These are phyloP conservation scores for Beauveria sp. DNA, from an alignment of 2,329 filamentous ascomycete species.

Conservation along the genomic window DNA sequence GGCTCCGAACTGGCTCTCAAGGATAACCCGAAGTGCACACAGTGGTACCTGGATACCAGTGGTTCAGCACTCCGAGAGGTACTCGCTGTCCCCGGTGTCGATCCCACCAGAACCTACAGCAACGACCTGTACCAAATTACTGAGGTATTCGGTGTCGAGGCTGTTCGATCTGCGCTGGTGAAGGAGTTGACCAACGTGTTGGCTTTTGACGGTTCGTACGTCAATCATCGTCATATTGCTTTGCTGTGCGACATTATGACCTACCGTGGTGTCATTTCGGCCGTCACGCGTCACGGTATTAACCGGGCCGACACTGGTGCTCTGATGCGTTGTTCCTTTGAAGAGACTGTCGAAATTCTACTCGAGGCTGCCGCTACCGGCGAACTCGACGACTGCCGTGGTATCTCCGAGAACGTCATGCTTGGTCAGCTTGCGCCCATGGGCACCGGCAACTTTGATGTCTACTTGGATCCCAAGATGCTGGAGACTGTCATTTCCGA, in stretches of 20 bases:
- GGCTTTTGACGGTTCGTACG: slow-evolving; percentile 97
- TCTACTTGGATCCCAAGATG: slow-evolving; percentile 90
- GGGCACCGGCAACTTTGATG: slow-evolving; percentile 93
- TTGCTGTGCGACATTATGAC: slow-evolving; percentile 98
- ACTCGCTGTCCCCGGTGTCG: slow-evolving; percentile 79
- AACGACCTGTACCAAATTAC: slow-evolving; percentile 96
- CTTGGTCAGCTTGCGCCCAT: slow-evolving; percentile 94
- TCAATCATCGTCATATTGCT: slow-evolving; percentile 96
- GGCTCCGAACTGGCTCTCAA: slow-evolving; percentile 70
- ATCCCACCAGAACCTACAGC: slow-evolving; percentile 77
- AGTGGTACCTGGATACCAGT: slow-evolving; percentile 94
- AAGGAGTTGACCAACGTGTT: slow-evolving; percentile 86
- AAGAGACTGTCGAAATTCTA: slow-evolving; percentile 97
- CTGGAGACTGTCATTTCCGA: slow-evolving; percentile 90
- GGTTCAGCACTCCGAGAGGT: slow-evolving; percentile 83
- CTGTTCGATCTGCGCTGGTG: slow-evolving; percentile 77
- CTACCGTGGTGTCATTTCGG: slow-evolving; percentile 85
- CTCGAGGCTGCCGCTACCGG: slow-evolving; percentile 91
- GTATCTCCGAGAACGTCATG: slow-evolving; percentile 98
- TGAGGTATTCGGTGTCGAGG: slow-evolving; percentile 93
- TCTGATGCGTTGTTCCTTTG: slow-evolving; percentile 98
- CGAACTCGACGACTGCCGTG: slow-evolving; percentile 94
- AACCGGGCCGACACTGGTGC: slow-evolving; percentile 97
- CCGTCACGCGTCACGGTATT: slow-evolving; percentile 96
- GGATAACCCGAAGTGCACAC: slow-evolving; percentile 66